Conservation (phyloP, 2,329 filamentous ascomycete genomes). For the Botrytis byssoidea region DNA sequence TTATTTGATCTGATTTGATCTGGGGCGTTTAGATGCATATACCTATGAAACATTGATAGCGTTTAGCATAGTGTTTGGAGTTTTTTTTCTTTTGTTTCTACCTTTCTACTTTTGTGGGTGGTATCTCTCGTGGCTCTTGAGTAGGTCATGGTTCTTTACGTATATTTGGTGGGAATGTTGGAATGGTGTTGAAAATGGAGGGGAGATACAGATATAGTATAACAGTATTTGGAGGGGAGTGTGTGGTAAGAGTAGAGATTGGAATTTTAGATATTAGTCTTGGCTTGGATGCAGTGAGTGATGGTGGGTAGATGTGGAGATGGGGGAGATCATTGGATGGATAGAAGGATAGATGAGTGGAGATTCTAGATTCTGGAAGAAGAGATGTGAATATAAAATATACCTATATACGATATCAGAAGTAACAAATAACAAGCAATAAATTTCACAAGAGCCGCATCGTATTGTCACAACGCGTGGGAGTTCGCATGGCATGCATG, state of each 20-base stretch:
- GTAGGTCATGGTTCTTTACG: background rate
- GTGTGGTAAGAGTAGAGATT: background rate
- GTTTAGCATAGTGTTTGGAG: constrained; percentile 17
- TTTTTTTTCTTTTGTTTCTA: background rate
- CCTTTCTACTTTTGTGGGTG: background rate
- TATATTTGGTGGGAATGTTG: background rate
- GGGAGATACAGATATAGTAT: background rate
- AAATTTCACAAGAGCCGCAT: constrained; percentile 1
- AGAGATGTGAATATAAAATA: background rate
- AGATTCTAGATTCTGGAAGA: background rate
- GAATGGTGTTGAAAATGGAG: background rate
- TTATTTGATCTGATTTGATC: background rate
- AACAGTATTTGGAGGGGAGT: background rate
- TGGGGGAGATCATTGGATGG: background rate
- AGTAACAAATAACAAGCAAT: no score
- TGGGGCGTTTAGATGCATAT: constrained; percentile 11
- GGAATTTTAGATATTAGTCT: background rate
- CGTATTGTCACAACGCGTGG: background rate
- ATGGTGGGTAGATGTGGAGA: background rate
- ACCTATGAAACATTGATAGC: constrained; percentile 11
- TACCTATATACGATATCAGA: background rate
- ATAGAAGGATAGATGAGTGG: background rate
- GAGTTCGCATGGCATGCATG: background rate
- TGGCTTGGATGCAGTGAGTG: background rate
- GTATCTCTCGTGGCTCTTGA: background rate